Conservation (phyloP, 805 yeast species). For the Wickerhamomyces silvicola region DNA sequence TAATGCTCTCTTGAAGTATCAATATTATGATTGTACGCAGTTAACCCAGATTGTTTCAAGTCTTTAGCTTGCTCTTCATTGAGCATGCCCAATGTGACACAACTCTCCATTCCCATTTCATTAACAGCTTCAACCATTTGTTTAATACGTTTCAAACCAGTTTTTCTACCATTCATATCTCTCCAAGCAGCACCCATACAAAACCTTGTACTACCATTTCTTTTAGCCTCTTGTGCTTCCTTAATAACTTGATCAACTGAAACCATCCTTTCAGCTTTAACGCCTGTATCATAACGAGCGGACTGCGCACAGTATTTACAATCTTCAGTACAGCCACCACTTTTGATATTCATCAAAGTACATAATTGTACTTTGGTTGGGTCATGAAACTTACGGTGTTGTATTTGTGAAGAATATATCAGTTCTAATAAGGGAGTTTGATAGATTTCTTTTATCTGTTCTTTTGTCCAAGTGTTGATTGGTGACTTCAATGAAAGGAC, state of each 20-base stretch:
- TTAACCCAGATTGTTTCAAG: conserved; percentile 62
- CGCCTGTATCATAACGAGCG: conserved; percentile 58
- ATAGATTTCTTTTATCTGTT: conserved; percentile 54
- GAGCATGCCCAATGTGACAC: conserved; percentile 80
- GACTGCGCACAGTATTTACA: conserved; percentile 81
- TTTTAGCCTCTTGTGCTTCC: conserved; percentile 60
- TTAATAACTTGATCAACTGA: conserved; percentile 53
- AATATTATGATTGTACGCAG: conserved; percentile 77
- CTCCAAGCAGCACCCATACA: conserved; percentile 90
- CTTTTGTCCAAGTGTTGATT: conserved; percentile 47
- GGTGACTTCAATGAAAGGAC: conserved; percentile 28
- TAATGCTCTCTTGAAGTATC: conserved; percentile 78
- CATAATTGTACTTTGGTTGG: conserved; percentile 69
- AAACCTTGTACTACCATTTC: conserved; percentile 69
- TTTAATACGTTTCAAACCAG: conserved; percentile 53
- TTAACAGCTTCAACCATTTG: conserved; percentile 62
- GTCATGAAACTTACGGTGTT: conserved; percentile 62
- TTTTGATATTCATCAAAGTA: conserved; percentile 66
- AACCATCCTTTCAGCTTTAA: conserved; percentile 62
- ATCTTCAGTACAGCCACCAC: conserved; percentile 80
- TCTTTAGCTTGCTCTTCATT: conserved; percentile 53
- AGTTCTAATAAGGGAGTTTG: conserved; percentile 61
- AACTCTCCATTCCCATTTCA: conserved; percentile 64
- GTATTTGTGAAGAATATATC: conserved; percentile 51
- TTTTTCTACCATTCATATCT: conserved; percentile 73